Base-by-base conservation (phyloP, 2,329 filamentous ascomycete genomes). In the Fusarium metavorans region DNA sequence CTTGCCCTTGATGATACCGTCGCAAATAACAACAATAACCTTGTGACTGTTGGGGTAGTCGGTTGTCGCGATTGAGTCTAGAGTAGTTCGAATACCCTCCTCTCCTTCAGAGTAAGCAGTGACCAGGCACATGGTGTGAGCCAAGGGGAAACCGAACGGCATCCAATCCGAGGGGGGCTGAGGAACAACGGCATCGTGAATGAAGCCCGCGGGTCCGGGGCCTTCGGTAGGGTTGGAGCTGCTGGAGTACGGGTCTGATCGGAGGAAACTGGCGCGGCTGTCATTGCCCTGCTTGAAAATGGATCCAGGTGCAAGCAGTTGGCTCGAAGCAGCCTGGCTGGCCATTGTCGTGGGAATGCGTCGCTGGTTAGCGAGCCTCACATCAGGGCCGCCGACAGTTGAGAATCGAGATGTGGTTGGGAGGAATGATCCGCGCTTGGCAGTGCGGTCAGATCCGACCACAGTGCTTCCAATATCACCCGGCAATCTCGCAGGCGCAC, bases 11-110 rank as follows among this genome's bases (percentile, higher is more conserved):
- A 99, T 98, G 81, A 98, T 90, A 84, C 97, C 97, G 82, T 99
- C 97, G 84, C 97, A 99, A 78, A 99, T 94, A 78, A 98, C 94
- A 70, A 99, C 89, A 77, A 99, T 97, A 32, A 95, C 91, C 85
- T 99, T 99, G 89, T 99, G 97, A 83, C 96, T 98, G 88, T 99
- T 99, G 59, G 97, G 97, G 79, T 99, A 99, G 83, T 99, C 97
- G 4, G 97, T 99, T 84, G 94, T 97, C 59, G 96, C 97, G 81
- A 99, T 93, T 1, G 97, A 99, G 84, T 99, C 95, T 32, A 99
- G 87, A 1, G 97, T 99, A 1, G 95, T 98, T 57, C 97, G 93
- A 66, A 99, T 90, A 80, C 96, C 97, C 70, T 97, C 93, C 74
- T 93, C 94, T 75, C 97, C 97, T 86, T 99, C 97, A 0, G 97